These are phyloP conservation scores for Noccaea bulbosa DNA, from an alignment of 345 rosid species.

Conservation along the genomic window DNA sequence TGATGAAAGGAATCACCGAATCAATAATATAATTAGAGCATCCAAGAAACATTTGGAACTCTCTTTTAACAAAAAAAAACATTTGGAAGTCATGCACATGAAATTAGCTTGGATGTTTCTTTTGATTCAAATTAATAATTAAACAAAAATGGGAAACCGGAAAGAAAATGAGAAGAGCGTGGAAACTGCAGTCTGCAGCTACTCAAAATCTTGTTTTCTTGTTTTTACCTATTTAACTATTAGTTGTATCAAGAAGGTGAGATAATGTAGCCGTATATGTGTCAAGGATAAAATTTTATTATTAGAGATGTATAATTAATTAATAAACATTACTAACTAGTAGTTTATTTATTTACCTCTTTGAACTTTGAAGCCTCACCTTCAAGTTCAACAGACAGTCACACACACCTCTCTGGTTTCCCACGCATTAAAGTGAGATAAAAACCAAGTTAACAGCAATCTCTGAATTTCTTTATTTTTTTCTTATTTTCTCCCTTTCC, in stretches of 20 bases:
- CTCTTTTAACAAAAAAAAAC: neutral
- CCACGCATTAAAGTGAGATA: conserved; percentile 37
- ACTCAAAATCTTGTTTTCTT: conserved; percentile 22
- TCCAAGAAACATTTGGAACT: conserved; percentile 12
- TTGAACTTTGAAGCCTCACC: conserved; percentile 37
- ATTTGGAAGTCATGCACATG: conserved; percentile 41
- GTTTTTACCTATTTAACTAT: conserved; percentile 3
- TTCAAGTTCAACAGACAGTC: conserved; percentile 2
- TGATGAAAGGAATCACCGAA: neutral
- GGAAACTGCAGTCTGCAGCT: conserved; percentile 20
- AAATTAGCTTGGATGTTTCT: conserved; percentile 13
- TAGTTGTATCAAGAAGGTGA: neutral
- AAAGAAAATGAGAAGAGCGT: conserved; percentile 34
- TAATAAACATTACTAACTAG: neutral
- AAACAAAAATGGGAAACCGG: neutral
- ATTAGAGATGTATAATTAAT: conserved; percentile 2
- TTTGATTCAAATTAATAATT: conserved; percentile 1
- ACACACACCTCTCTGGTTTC: conserved; percentile 44
- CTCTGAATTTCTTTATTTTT: neutral
- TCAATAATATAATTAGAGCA: conserved; percentile 17
- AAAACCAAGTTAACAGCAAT: conserved; percentile 21
- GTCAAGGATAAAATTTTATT: conserved; percentile 6
- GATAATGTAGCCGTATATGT: neutral
- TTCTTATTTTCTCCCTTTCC: neutral
- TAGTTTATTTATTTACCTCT: conserved; percentile 12